Conservation (phyloP, 2,329 filamentous ascomycete species). For the Fusarium buharicum region DNA sequence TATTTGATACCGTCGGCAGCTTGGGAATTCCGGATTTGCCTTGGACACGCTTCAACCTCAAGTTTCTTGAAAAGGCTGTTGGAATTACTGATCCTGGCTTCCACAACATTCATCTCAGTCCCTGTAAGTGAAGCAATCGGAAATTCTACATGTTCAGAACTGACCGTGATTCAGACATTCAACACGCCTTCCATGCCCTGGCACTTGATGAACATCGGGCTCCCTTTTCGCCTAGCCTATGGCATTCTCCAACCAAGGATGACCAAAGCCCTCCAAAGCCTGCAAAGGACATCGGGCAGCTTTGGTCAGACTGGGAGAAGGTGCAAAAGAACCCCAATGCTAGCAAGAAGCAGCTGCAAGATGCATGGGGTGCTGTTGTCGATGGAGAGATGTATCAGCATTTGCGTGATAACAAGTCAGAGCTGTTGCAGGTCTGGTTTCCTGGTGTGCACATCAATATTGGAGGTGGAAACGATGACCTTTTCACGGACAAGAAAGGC, state of each 20-base stretch:
- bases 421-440: conserved; percentile 44
- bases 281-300: conserved; percentile 15
- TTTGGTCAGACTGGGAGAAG: conserved; percentile 28
- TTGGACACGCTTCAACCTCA: conserved; percentile 38
- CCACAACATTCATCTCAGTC: conserved; percentile 42
- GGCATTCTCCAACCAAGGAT: conserved; percentile 39
- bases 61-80: conserved; percentile 35
- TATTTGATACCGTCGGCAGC: conserved; percentile 44
- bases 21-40: conserved; percentile 42
- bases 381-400: conserved; percentile 37
- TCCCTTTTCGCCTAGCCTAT: conserved; percentile 47
- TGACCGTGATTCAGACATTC: conserved; percentile 48
- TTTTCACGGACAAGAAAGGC: conserved; percentile 39
- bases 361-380: conserved; percentile 32
- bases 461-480: conserved; percentile 37
- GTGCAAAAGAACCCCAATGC: conserved; percentile 13
- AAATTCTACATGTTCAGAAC: not conserved
- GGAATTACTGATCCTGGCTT: conserved; percentile 38
- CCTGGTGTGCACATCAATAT: conserved; percentile 45
- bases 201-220: conserved; percentile 63
- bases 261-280: conserved; percentile 9
- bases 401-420: conserved; percentile 20
- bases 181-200: conserved; percentile 66
- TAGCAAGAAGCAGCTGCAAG: conserved; percentile 16
- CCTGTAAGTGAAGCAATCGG: conserved; percentile 30